A percentile compares a stretch with the other conserved stretches of the same genome.
Evolutionary conservation across 768 basidiomycete genomes (phyloP).

Genomic region (Cyclocybe aegerita): DNA sequence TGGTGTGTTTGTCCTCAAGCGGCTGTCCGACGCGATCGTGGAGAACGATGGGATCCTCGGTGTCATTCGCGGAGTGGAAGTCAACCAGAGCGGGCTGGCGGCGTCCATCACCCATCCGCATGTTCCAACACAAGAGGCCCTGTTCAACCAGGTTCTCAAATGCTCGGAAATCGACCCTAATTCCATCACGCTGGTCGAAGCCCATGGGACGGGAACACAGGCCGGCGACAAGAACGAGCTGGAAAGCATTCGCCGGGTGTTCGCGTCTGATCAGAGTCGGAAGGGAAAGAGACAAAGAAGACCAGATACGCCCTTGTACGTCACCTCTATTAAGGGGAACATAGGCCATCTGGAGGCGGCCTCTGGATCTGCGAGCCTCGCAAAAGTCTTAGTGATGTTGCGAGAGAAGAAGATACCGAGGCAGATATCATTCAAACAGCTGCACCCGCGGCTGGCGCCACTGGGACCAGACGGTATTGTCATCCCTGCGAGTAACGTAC

Average conservation of each 20-base stretch:
- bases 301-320: constrained; percentile 51
- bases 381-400: constrained; percentile 72
- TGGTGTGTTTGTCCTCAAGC: constrained; percentile 70
- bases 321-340: constrained; percentile 72
- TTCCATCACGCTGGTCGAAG: constrained; percentile 64
- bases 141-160: constrained; percentile 51
- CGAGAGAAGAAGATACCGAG: constrained; percentile 53
- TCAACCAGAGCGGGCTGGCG: constrained; percentile 69
- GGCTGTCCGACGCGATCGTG: constrained; percentile 59
- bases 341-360: constrained; percentile 78
- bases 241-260: constrained; percentile 57
- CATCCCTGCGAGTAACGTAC: constrained; percentile 38
- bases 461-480: constrained; percentile 45
- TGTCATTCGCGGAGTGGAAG: constrained; percentile 66
- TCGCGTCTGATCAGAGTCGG: constrained; percentile 33
- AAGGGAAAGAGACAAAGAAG: constrained; percentile 23
- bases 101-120: constrained; percentile 77
- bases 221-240: constrained; percentile 70
- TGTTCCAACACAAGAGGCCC: constrained; percentile 51
- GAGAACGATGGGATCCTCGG: constrained; percentile 71
- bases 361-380: constrained; percentile 69
- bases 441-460: constrained; percentile 57
- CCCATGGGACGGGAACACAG: constrained; percentile 74
- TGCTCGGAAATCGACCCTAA: constrained; percentile 42
- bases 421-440: constrained; percentile 53